A percentile compares a stretch with the other conserved stretches of the same genome.
These are phyloP conservation scores for Debaryomyces fabryi DNA, from an alignment of 1,139 yeast genomes.

Conservation along the genomic window DNA sequence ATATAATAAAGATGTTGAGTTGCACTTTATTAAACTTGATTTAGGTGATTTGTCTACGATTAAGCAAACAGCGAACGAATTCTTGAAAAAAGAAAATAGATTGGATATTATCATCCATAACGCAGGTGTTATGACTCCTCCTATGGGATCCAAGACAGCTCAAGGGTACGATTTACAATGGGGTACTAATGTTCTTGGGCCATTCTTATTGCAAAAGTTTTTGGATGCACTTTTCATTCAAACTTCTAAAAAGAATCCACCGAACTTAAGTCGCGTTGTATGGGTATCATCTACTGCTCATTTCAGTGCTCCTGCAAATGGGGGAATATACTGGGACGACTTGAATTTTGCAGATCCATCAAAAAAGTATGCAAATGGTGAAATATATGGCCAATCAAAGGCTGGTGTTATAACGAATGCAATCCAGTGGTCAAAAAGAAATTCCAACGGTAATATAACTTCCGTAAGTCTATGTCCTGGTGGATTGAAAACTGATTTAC, in stretches of 20 bases:
- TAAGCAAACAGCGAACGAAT: slow-evolving; percentile 38
- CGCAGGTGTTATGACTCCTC: slow-evolving; percentile 52
- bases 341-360: slow-evolving; percentile 19
- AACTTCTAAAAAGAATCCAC: slow-evolving; percentile 24
- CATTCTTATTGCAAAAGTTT: slow-evolving; percentile 47
- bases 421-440: slow-evolving; percentile 40
- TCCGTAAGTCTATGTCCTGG: slow-evolving; percentile 53
- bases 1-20: slow-evolving; percentile 9
- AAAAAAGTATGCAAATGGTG: not conserved
- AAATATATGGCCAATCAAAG: slow-evolving; percentile 50
- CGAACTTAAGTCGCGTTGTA: slow-evolving; percentile 37
- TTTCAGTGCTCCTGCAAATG: slow-evolving; percentile 31
- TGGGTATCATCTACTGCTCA: slow-evolving; percentile 52
- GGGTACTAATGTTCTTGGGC: slow-evolving; percentile 54
- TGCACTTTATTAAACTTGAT: slow-evolving; percentile 36
- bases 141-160: slow-evolving; percentile 25
- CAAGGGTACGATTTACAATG: slow-evolving; percentile 43
- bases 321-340: slow-evolving; percentile 47
- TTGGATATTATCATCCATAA: slow-evolving; percentile 51
- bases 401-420: slow-evolving; percentile 47
- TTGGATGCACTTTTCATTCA: slow-evolving; percentile 44
- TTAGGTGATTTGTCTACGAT: slow-evolving; percentile 47
- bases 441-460: slow-evolving; percentile 31
- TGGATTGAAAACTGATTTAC: slow-evolving; percentile 41
- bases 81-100: slow-evolving; percentile 24